Conservation (phyloP, 495 filamentous ascomycete species). For the Talaromyces wortmannii region DNA sequence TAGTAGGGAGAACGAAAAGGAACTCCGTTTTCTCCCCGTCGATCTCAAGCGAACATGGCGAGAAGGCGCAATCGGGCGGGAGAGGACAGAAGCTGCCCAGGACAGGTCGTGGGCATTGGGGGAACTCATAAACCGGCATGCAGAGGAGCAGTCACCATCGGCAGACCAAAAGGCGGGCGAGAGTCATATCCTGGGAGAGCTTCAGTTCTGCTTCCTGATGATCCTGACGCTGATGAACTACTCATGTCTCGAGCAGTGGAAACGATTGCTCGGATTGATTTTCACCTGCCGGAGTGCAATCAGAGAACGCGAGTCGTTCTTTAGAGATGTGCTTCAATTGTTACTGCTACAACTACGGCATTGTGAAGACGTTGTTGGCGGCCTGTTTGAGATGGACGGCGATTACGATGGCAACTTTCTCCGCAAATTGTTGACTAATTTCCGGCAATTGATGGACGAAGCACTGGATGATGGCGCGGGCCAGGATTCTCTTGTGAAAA, state of each 20-base stretch:
- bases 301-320: conserved; percentile 47
- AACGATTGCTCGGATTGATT: conserved; percentile 61
- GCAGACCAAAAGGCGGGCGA: conserved; percentile 19
- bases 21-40: conserved; percentile 38
- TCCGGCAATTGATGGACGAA: conserved; percentile 39
- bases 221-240: conserved; percentile 76
- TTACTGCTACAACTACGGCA: conserved; percentile 67
- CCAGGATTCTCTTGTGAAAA: conserved; percentile 27
- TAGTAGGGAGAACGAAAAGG: conserved; percentile 22
- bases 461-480: conserved; percentile 17
- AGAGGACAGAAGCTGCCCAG: conserved; percentile 62
- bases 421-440: conserved; percentile 44
- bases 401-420: conserved; percentile 51
- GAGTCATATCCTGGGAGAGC: conserved; percentile 65
- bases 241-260: conserved; percentile 87
- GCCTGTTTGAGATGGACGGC: conserved; percentile 44
- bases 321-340: conserved; percentile 50
- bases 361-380: conserved; percentile 60
- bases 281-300: conserved; percentile 62
- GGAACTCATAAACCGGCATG: conserved; percentile 36
- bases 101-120: conserved; percentile 67
- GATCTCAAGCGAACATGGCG: conserved; percentile 60
- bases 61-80: conserved; percentile 60
- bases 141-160: conserved; percentile 7
- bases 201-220: conserved; percentile 80